These are phyloP conservation scores for Colletotrichum scovillei DNA, from an alignment of 2,329 filamentous ascomycete genomes.

Conservation along the genomic window DNA sequence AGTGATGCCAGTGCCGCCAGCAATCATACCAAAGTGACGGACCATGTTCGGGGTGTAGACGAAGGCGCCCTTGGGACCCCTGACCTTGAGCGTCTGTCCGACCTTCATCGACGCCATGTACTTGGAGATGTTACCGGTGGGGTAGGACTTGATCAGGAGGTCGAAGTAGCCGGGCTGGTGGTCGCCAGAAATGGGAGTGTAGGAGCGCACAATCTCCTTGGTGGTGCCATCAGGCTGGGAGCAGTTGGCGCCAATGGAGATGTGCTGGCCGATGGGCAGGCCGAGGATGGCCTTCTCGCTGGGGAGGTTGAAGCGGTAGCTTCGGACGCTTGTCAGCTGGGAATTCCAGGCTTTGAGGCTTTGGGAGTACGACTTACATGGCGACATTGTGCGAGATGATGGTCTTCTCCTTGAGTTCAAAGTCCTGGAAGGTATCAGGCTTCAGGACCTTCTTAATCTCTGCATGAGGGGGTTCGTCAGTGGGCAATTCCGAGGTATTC, in stretches of 20 bases:
- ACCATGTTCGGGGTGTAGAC: slow-evolving; percentile 98
- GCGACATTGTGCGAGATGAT: slow-evolving; percentile 98
- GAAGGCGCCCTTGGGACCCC: slow-evolving; percentile 96
- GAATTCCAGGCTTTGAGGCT: slow-evolving; percentile 6
- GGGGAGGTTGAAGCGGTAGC: slow-evolving; percentile 93
- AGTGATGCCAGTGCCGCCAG: slow-evolving; percentile 96
- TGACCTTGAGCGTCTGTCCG: slow-evolving; percentile 89
- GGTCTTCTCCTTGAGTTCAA: slow-evolving; percentile 94
- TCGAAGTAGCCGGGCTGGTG: slow-evolving; percentile 93
- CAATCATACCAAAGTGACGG: slow-evolving; percentile 96
- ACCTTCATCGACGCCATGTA: slow-evolving; percentile 86
- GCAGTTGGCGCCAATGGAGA: slow-evolving; percentile 88
- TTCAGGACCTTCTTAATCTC: slow-evolving; percentile 86
- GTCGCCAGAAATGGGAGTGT: slow-evolving; percentile 92
- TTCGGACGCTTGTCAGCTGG: slow-evolving; percentile 45
- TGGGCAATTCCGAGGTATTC: slow-evolving; percentile 22
- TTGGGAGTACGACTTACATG: slow-evolving; percentile 70
- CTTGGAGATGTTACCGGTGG: slow-evolving; percentile 96
- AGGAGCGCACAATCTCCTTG: slow-evolving; percentile 90
- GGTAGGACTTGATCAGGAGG: slow-evolving; percentile 97
- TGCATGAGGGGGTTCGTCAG: slow-evolving; percentile 47
- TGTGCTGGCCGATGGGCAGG: slow-evolving; percentile 98
- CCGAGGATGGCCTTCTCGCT: slow-evolving; percentile 84
- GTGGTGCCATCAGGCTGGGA: slow-evolving; percentile 73
- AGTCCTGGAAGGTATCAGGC: slow-evolving; percentile 89